Evolutionary conservation across 2,329 filamentous ascomycete species (phyloP).

Genomic region (Nakataea oryzae): DNA sequence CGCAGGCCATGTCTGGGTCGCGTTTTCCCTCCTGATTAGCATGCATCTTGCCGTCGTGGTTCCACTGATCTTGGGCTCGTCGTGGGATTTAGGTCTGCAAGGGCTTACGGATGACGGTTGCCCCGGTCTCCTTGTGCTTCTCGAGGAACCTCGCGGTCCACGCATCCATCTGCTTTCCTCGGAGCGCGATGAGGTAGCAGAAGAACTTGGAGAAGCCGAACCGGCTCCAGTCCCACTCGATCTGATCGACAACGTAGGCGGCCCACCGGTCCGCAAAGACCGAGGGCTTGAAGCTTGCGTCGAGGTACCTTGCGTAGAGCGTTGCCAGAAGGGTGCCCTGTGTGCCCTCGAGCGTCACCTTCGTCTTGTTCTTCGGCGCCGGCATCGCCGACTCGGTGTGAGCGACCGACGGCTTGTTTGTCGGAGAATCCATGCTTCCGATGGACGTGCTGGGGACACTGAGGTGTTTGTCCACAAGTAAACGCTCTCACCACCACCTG

Average conservation of each 20-base stretch:
- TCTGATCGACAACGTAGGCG: slow-evolving; percentile 4
- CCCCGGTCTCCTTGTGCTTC: slow-evolving; percentile 3
- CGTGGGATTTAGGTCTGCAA: no score
- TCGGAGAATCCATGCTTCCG: background rate
- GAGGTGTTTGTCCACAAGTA: background rate
- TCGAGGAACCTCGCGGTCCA: slow-evolving; percentile 2
- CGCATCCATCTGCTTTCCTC: background rate
- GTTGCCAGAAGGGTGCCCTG: slow-evolving; percentile 15
- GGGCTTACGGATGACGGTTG: slow-evolving; percentile 3
- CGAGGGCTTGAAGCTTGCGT: background rate
- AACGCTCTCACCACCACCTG: no score
- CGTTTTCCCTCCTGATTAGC: background rate
- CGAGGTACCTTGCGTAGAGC: slow-evolving; percentile 1
- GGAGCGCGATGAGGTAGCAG: background rate
- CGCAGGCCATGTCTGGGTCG: slow-evolving; percentile 3
- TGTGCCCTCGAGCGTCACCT: slow-evolving; percentile 11
- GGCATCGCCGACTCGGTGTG: background rate
- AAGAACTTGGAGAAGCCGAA: slow-evolving; percentile 2
- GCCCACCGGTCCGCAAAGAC: slow-evolving; percentile 5
- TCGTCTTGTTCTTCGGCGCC: slow-evolving; percentile 5
- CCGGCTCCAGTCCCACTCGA: slow-evolving; percentile 4
- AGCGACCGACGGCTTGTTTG: background rate
- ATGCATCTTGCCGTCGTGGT: background rate
- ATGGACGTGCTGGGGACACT: background rate
- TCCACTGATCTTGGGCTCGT: no score